phyloP scores from a whole-genome alignment of 2,329 filamentous ascomycete species.

The Clonostachys rosea region DNA sequence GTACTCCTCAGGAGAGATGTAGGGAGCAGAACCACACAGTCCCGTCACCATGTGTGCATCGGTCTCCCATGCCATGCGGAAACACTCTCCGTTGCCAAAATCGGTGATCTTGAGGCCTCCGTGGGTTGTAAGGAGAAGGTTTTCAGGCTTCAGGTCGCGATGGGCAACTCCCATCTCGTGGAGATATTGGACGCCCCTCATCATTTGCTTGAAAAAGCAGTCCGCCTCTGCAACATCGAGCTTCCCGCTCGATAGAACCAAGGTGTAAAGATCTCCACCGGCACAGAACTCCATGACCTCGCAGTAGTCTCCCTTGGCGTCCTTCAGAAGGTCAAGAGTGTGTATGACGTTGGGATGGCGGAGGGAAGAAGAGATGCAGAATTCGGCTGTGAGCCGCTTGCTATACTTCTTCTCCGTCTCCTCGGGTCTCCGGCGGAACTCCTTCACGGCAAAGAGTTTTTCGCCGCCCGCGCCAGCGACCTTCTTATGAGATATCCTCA shows the following conservation, averaged over 20 bases:
- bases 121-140: conserved; percentile 86
- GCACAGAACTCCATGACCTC: conserved; percentile 99
- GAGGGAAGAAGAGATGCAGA: conserved; percentile 95
- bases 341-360: conserved; percentile 98
- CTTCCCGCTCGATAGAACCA: conserved; percentile 86
- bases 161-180: conserved; percentile 99
- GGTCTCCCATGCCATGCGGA: conserved; percentile 99
- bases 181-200: conserved; percentile 98
- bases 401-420: conserved; percentile 97
- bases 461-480: conserved; percentile 77
- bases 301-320: conserved; percentile 95
- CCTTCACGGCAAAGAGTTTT: conserved; percentile 95
- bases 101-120: conserved; percentile 96
- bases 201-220: conserved; percentile 98
- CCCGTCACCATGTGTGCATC: conserved; percentile 98
- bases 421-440: conserved; percentile 90
- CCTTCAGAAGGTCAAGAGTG: conserved; percentile 90
- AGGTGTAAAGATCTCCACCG: conserved; percentile 90
- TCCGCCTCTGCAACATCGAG: conserved; percentile 91
- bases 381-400: conserved; percentile 94
- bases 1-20: conserved; percentile 97
- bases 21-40: conserved; percentile 92
- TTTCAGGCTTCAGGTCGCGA: conserved; percentile 94
- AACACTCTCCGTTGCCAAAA: conserved; percentile 98
- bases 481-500: conserved; percentile 95